Percentiles rank a stretch among this genome's conserved stretches.
phyloP scores from a whole-genome alignment of 1,284 basidiomycete species.

The Cutaneotrichosporon mucoides region DNA sequence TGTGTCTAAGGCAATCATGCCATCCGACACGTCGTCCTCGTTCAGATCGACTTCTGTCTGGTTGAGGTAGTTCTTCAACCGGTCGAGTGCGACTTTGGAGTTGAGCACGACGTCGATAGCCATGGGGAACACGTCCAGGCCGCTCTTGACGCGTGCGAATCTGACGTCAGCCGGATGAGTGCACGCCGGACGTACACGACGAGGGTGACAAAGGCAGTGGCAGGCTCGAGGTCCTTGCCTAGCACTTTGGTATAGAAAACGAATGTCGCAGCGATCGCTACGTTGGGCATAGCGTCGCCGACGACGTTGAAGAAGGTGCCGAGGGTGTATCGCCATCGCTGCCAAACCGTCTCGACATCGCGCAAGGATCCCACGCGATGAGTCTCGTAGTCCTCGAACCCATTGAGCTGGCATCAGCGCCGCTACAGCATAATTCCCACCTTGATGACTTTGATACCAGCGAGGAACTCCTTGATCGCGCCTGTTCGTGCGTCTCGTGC shows the following conservation, averaged over 20 bases:
- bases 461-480: conserved; percentile 44
- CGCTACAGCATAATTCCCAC: conserved; percentile 16
- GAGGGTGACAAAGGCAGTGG: conserved; percentile 45
- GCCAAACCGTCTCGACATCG: conserved; percentile 42
- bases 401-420: conserved; percentile 37
- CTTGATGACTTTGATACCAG: conserved; percentile 48
- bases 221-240: conserved; percentile 32
- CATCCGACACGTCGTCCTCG: conserved; percentile 10
- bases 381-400: conserved; percentile 41
- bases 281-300: conserved; percentile 34
- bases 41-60: conserved; percentile 33
- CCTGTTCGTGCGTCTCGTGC: conserved; percentile 41
- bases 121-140: conserved; percentile 31
- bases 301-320: conserved; percentile 49
- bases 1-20: conserved; percentile 24
- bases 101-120: conserved; percentile 31
- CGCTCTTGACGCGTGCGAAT: conserved; percentile 23
- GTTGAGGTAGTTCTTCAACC: conserved; percentile 37
- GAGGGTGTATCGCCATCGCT: conserved; percentile 46
- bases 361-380: conserved; percentile 30
- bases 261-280: conserved; percentile 40
- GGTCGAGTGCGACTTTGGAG: conserved; percentile 37
- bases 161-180: conserved; percentile 7
- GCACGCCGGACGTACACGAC: conserved; percentile 31
- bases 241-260: conserved; percentile 43